Conservation (phyloP, 805 yeast species). For the Wickerhamomyces kurtzmanii region DNA sequence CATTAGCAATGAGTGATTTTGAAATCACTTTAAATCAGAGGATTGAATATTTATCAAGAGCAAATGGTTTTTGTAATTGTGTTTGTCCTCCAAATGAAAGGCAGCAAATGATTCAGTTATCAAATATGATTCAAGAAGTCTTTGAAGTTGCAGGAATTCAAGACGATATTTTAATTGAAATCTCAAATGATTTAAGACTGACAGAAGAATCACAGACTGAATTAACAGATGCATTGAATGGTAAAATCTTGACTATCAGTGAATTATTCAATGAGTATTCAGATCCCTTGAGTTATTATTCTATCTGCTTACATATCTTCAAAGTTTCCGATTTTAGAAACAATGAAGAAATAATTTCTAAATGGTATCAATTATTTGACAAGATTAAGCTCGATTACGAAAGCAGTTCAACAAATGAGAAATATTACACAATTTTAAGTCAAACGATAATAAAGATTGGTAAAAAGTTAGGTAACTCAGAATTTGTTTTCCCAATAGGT, state of each 20-base stretch:
- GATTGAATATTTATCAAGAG: conserved; percentile 83
- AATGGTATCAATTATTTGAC: conserved; percentile 71
- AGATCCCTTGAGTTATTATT: conserved; percentile 81
- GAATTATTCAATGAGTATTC: conserved; percentile 81
- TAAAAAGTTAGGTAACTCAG: conserved; percentile 53
- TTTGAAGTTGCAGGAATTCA: conserved; percentile 85
- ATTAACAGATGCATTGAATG: conserved; percentile 46
- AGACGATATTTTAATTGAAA: conserved; percentile 33
- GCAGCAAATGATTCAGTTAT: conserved; percentile 65
- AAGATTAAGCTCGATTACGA: conserved; percentile 24
- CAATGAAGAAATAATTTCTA: conserved; percentile 67
- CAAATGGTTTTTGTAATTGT: conserved; percentile 87
- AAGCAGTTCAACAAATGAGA: conserved; percentile 6
- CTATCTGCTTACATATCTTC: conserved; percentile 67
- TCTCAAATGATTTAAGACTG: conserved; percentile 42
- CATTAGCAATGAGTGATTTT: conserved; percentile 67
- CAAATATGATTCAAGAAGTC: conserved; percentile 63
- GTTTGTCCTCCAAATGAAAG: conserved; percentile 67
- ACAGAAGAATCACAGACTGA: conserved; percentile 36
- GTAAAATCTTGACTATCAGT: conserved; percentile 57
- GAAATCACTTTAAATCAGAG: conserved; percentile 59
- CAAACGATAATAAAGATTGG: conserved; percentile 38
- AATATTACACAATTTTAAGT: conserved; percentile 6
- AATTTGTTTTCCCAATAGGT: conserved; percentile 71
- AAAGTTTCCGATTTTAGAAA: conserved; percentile 81